Conservation (phyloP, 768 basidiomycete species). For the Hericium alpestre region DNA sequence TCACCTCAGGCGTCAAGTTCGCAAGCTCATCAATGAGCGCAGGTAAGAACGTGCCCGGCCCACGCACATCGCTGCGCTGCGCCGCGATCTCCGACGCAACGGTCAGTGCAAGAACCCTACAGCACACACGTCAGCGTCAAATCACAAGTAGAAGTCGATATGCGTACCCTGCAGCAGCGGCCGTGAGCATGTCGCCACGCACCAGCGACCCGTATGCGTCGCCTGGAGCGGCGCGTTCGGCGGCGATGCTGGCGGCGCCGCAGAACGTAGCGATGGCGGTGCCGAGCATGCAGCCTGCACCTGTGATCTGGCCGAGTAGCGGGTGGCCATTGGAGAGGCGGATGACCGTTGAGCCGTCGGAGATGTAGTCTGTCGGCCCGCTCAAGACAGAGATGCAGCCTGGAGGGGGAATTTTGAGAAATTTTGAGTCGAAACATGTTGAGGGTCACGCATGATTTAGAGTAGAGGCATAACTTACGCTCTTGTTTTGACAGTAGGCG, state of each 20-base stretch:
- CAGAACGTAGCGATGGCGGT: constrained; percentile 74
- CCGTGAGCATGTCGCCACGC: constrained; percentile 69
- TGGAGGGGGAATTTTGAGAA: constrained; percentile 16
- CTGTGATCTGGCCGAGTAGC: constrained; percentile 73
- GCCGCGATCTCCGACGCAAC: constrained; percentile 55
- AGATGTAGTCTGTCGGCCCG: constrained; percentile 72
- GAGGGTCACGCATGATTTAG: not conserved
- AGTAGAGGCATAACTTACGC: constrained; percentile 34
- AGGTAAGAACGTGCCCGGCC: constrained; percentile 54
- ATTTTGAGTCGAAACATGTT: not conserved
- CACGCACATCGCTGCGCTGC: constrained; percentile 38
- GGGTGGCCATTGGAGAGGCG: constrained; percentile 63
- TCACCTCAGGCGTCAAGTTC: constrained; percentile 27
- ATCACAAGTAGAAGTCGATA: constrained; percentile 23
- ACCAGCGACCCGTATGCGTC: constrained; percentile 37
- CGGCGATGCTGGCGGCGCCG: constrained; percentile 46
- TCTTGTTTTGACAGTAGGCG: constrained; percentile 59
- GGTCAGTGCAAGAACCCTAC: constrained; percentile 38
- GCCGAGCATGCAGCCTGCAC: constrained; percentile 80
- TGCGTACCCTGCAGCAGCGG: constrained; percentile 55
- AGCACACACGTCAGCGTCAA: constrained; percentile 17
- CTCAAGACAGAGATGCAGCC: constrained; percentile 78
- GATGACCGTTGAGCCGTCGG: constrained; percentile 67
- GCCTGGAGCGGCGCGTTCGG: constrained; percentile 16
- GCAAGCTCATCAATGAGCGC: constrained; percentile 57